Evolutionary conservation across 176 grass and related monocot genomes (phyloP).

Genomic region (Leersia perrieri): DNA sequence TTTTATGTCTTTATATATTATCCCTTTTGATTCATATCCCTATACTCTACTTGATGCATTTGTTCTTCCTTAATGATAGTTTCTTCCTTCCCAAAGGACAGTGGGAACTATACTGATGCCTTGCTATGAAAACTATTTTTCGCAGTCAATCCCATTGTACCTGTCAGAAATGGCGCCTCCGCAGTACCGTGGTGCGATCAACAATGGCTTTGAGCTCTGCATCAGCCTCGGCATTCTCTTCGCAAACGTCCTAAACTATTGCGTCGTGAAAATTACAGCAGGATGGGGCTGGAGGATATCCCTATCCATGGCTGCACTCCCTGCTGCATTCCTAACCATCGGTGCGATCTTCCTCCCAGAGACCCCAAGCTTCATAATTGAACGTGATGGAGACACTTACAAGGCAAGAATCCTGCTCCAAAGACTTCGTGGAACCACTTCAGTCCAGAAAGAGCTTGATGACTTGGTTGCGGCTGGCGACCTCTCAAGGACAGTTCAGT

Average conservation of each 20-base stretch:
- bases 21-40: neutral
- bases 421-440: constrained; percentile 59
- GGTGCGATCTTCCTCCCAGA: constrained; percentile 78
- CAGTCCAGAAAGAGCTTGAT: constrained; percentile 67
- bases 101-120: neutral
- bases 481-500: constrained; percentile 28
- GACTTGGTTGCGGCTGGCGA: constrained; percentile 66
- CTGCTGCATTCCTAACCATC: constrained; percentile 61
- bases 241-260: constrained; percentile 91
- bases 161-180: constrained; percentile 87
- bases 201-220: constrained; percentile 68
- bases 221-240: constrained; percentile 68
- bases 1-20: neutral
- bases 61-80: neutral
- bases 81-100: neutral
- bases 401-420: constrained; percentile 56
- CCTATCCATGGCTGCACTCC: constrained; percentile 62
- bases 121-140: constrained; percentile 13
- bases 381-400: constrained; percentile 40
- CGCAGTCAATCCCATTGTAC: constrained; percentile 86
- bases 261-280: constrained; percentile 39
- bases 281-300: constrained; percentile 88
- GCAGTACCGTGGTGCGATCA: constrained; percentile 73
- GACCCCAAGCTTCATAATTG: constrained; percentile 71
- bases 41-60: neutral